Evolutionary conservation across 2,329 filamentous ascomycete species (phyloP), one percentile per base, ranked within the genome.

Genomic region (Trichoderma sp.): DNA sequence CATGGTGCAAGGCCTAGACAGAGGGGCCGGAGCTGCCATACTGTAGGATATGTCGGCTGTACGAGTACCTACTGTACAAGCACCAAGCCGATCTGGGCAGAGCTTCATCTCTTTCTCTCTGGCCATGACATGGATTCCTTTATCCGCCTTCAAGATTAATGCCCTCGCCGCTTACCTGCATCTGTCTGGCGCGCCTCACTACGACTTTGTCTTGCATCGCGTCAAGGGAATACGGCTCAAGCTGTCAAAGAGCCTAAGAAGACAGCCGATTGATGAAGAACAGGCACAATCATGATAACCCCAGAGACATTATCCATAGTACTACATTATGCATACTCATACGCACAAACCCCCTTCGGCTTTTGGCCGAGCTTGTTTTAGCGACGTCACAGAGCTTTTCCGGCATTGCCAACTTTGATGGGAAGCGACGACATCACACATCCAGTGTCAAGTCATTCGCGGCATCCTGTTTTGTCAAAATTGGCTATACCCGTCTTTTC

Each of bases 321-420:
- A 41, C 27, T 33, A 24, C 31, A 45, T 56, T 33, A 65, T 71
- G 66, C 66, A 65, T 71, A 71, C 60, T 50, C 60, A 41, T 14
- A 75, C 31, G 41, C 71, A 63, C 41, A 16, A 45, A n/a, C 16
- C 31, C 45, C 50, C 45, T 45, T 75, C 74, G 74, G 74, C 74
- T 74, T 75, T 75, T 74, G 74, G 24, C 68, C 74, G 74, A 75
- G 69, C 21, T 31, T 33, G 33, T 73, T 68, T 38, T 64, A 41
- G 66, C 66, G 66, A 75, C 74, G 74, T 71, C 74, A 71, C 66
- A 45, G 21, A 75, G 29, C 66, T 63, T 33, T 72, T 12, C 59
- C 38, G 69, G 69, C 69, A 72, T 63, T 63, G 27, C 29, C 59
- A 64, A 9, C 56, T 24, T 69, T 27, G 50, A 18, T n/a, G 59